Evolutionary conservation across 306 rosid genomes (phyloP).

Genomic region (Dryas drummondii): DNA sequence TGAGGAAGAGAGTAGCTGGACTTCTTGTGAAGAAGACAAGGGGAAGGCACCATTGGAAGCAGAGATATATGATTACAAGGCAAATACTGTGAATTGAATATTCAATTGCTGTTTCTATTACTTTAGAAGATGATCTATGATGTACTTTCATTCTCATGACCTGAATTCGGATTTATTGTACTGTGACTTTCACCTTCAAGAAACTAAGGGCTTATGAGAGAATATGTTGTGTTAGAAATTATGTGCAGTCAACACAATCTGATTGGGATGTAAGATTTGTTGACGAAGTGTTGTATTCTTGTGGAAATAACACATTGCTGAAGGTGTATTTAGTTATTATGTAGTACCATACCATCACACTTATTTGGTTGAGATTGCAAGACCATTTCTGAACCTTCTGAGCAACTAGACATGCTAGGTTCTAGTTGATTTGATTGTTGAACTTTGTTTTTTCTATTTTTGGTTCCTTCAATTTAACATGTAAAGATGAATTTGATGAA

Average conservation of each 20-base stretch:
- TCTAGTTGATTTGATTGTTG: neutral
- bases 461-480: neutral
- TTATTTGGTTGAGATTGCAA: neutral
- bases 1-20: slow-evolving; percentile 39
- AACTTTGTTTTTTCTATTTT: neutral
- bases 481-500: slow-evolving; percentile 1
- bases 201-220: neutral
- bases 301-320: neutral
- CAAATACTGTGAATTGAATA: neutral
- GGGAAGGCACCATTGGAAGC: slow-evolving; percentile 27
- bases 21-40: slow-evolving; percentile 31
- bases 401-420: neutral
- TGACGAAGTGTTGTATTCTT: neutral
- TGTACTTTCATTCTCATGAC: neutral
- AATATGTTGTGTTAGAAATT: no score
- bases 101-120: neutral
- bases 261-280: neutral
- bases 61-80: slow-evolving; percentile 11
- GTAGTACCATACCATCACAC: neutral
- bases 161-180: neutral
- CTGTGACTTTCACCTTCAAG: neutral
- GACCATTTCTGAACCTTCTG: neutral
- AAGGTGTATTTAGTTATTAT: neutral
- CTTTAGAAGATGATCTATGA: neutral
- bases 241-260: neutral